Evolutionary conservation across 352 stramenopile species (phyloP).

Genomic region (Phytophthora uliginosa): DNA sequence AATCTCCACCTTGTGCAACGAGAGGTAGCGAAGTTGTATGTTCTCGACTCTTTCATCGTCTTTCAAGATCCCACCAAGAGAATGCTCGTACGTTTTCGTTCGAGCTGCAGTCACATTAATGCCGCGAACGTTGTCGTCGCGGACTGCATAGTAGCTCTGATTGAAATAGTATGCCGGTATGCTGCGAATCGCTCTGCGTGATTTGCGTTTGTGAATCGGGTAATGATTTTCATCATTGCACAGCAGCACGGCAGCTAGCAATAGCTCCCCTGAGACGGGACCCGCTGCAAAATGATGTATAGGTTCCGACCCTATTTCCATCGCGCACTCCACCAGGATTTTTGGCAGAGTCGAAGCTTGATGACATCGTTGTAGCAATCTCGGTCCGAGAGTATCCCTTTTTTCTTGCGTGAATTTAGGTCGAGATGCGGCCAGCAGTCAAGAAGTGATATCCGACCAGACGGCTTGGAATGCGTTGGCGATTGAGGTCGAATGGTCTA

Average conservation of each 20-base stretch:
- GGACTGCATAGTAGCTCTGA: not conserved
- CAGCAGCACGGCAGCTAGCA: too few species aligned
- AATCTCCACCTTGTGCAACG: not conserved
- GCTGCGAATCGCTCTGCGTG: not conserved
- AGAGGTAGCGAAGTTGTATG: slow-evolving; percentile 14
- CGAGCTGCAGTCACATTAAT: not conserved
- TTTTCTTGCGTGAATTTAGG: too few species aligned
- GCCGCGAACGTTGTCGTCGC: not conserved
- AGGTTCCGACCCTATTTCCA: too few species aligned
- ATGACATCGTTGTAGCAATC: too few species aligned
- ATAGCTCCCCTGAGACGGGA: too few species aligned
- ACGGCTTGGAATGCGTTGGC: too few species aligned
- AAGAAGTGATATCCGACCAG: too few species aligned
- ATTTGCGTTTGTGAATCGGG: not conserved
- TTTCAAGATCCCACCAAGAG: not conserved
- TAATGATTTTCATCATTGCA: not conserved
- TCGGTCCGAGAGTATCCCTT: too few species aligned
- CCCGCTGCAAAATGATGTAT: not conserved
- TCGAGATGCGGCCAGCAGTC: too few species aligned
- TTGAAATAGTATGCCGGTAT: slow-evolving; percentile 1
- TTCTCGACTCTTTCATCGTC: slow-evolving; percentile 14
- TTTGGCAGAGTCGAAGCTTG: too few species aligned
- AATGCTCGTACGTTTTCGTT: not conserved
- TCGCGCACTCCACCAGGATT: too few species aligned
- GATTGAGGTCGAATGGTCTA: too few species aligned